Evolutionary conservation across 495 filamentous ascomycete genomes (phyloP).

Genomic region (Terfezia claveryi): DNA sequence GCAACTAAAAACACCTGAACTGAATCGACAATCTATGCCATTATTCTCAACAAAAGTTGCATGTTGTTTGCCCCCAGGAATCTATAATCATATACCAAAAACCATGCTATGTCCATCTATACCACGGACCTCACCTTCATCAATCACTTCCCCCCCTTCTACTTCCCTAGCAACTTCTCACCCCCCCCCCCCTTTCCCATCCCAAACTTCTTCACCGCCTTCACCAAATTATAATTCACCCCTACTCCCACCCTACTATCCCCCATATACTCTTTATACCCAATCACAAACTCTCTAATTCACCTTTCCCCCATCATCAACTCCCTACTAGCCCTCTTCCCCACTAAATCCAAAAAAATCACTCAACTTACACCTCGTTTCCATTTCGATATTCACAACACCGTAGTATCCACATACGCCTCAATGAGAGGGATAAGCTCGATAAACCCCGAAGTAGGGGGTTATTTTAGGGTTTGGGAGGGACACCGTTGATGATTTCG

Average conservation of each 20-base stretch:
- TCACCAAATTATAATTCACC: conserved; percentile 67
- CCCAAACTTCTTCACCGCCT: conserved; percentile 50
- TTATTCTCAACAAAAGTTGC: too few species aligned
- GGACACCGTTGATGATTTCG: conserved; percentile 68
- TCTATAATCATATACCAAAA: too few species aligned
- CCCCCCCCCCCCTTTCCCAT: conserved; percentile 30
- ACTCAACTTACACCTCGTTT: conserved; percentile 72
- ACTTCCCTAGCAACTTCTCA: conserved; percentile 18
- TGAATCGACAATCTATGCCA: too few species aligned
- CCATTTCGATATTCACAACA: conserved; percentile 70
- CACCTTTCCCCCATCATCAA: conserved; percentile 81
- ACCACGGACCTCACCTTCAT: too few species aligned
- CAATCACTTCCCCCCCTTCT: background rate
- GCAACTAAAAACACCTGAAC: too few species aligned
- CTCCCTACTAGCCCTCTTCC: conserved; percentile 63
- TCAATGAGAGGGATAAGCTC: conserved; percentile 92
- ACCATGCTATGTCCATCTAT: too few species aligned
- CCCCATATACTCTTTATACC: conserved; percentile 46
- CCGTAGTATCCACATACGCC: conserved; percentile 72
- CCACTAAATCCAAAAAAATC: conserved; percentile 73
- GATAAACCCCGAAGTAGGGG: conserved; percentile 36
- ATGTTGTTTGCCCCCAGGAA: too few species aligned
- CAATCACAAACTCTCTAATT: conserved; percentile 67
- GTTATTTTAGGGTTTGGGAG: conserved; percentile 1
- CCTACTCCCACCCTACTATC: conserved; percentile 58